Evolutionary conservation across 129 eudicot species (phyloP).

Genomic region (Arctium lappa): DNA sequence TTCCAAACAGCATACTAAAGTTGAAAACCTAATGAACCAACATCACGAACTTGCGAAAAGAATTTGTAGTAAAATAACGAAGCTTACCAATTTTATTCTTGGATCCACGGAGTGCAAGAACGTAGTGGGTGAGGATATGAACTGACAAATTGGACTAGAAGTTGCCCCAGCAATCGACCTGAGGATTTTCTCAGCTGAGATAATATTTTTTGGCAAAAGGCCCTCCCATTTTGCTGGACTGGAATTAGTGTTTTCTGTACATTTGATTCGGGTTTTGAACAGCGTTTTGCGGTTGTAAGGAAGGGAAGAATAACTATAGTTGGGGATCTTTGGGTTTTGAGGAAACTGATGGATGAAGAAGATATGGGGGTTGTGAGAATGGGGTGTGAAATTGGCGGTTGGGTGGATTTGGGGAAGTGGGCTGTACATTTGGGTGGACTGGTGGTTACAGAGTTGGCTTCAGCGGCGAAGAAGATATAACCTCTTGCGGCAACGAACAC

Average conservation of each 20-base stretch:
- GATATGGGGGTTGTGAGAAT: slow-evolving; percentile 23
- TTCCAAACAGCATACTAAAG: neutral
- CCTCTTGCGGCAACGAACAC: neutral
- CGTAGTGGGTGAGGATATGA: slow-evolving; percentile 77
- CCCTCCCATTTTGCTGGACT: slow-evolving; percentile 48
- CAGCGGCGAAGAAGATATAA: neutral
- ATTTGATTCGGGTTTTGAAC: slow-evolving; percentile 36
- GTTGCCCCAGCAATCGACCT: slow-evolving; percentile 81
- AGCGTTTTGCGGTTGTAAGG: slow-evolving; percentile 26
- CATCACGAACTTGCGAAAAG: slow-evolving; percentile 2
- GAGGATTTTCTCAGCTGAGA: slow-evolving; percentile 77
- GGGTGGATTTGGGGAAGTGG: slow-evolving; percentile 31
- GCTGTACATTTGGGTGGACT: slow-evolving; percentile 42
- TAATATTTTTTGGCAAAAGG: slow-evolving; percentile 49
- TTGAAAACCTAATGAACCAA: neutral
- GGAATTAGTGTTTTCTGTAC: slow-evolving; percentile 30
- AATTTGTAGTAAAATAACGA: neutral
- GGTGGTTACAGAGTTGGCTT: slow-evolving; percentile 7
- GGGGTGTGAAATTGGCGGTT: slow-evolving; percentile 26
- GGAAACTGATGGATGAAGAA: slow-evolving; percentile 24
- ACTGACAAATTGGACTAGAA: slow-evolving; percentile 94
- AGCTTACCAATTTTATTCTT: slow-evolving; percentile 71
- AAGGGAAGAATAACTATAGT: neutral
- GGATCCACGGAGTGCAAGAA: slow-evolving; percentile 95
- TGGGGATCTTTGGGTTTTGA: slow-evolving; percentile 13